Conservation (phyloP, 2,329 filamentous ascomycete species). For the Penicillium capsulatum region DNA sequence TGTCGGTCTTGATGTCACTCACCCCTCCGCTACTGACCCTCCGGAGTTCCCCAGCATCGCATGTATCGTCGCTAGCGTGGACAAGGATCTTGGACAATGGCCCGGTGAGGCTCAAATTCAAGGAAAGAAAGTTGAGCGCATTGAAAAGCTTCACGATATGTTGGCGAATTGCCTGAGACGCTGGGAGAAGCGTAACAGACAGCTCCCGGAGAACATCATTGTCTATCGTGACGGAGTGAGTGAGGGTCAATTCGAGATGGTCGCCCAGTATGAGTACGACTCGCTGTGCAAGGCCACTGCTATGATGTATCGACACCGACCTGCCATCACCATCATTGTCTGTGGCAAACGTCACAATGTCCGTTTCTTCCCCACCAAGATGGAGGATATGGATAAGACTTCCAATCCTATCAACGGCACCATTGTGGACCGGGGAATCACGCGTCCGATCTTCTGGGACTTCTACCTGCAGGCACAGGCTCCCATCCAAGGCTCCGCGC, state of each 20-base stretch:
- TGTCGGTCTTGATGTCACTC: conserved; percentile 81
- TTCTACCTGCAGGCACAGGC: conserved; percentile 78
- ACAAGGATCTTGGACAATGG: conserved; percentile 68
- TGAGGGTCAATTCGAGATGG: conserved; percentile 69
- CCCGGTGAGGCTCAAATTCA: conserved; percentile 61
- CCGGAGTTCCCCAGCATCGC: conserved; percentile 66
- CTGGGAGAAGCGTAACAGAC: conserved; percentile 58
- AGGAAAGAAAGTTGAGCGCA: conserved; percentile 53
- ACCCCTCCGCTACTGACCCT: conserved; percentile 64
- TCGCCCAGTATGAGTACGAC: conserved; percentile 61
- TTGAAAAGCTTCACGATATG: conserved; percentile 36
- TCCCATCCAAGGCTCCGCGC: conserved; percentile 73
- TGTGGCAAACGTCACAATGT: conserved; percentile 86
- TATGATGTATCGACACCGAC: conserved; percentile 29
- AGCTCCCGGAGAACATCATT: conserved; percentile 66
- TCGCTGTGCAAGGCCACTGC: conserved; percentile 53
- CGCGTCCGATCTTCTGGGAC: conserved; percentile 68
- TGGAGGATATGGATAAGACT: conserved; percentile 46
- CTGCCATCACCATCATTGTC: conserved; percentile 66
- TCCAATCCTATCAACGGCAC: conserved; percentile 69
- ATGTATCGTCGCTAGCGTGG: conserved; percentile 70
- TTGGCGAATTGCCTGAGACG: conserved; percentile 58
- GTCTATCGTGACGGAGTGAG: conserved; percentile 86
- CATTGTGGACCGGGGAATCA: conserved; percentile 76
- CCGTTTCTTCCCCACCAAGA: conserved; percentile 68